Percentiles rank a stretch among this genome's conserved stretches.
phyloP scores from a whole-genome alignment of 441 rosid genomes.

The Pelargonium myrrhifolium region DNA sequence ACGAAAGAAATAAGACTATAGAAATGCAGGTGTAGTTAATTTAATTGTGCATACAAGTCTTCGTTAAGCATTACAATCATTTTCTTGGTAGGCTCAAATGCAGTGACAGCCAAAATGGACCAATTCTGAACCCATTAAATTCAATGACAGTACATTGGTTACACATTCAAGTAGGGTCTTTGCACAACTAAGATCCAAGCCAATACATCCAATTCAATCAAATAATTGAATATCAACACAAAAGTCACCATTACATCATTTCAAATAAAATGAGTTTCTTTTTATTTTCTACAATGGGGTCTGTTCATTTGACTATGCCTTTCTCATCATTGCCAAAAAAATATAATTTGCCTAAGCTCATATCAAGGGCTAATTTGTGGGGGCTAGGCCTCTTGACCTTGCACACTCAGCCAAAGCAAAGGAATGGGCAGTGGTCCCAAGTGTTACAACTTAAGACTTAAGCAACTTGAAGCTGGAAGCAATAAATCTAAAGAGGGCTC shows the following conservation, averaged over 20 bases:
- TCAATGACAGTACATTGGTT: too few relatives aligned
- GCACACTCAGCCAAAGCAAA: neutral
- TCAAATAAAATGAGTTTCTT: too few relatives aligned
- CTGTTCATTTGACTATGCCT: neutral
- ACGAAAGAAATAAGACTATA: too few relatives aligned
- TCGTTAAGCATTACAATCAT: too few relatives aligned
- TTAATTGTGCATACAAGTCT: too few relatives aligned
- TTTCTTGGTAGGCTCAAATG: too few relatives aligned
- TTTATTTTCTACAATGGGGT: neutral
- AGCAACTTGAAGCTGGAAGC: constrained; percentile 5
- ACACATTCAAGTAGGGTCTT: too few relatives aligned
- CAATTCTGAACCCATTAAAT: too few relatives aligned
- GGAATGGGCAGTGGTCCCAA: neutral
- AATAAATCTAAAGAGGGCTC: constrained; percentile 2
- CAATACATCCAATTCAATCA: neutral
- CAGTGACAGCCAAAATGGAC: too few relatives aligned
- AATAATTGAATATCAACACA: neutral
- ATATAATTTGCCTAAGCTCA: neutral
- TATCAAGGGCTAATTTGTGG: too few relatives aligned
- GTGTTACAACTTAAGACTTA: neutral
- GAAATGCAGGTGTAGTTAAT: too few relatives aligned
- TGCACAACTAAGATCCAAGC: neutral
- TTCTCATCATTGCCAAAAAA: neutral
- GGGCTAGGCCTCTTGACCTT: neutral
- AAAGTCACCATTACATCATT: neutral